phyloP scores from a whole-genome alignment of 2,329 filamentous ascomycete species.

The Falciphora oryzae region DNA sequence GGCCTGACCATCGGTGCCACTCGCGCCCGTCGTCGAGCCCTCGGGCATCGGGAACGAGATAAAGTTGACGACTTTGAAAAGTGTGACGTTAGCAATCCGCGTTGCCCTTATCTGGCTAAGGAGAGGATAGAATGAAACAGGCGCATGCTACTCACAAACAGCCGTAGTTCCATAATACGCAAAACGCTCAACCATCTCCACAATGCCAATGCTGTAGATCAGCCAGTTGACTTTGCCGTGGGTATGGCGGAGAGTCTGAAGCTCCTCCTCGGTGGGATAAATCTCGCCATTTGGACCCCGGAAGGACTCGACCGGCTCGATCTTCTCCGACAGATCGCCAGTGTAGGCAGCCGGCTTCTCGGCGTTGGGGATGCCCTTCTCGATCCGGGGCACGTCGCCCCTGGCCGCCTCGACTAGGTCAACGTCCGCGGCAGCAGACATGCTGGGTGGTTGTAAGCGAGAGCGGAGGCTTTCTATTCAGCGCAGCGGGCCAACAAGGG shows the following conservation, averaged over 20 bases:
- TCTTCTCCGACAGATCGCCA: neutral
- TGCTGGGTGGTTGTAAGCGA: neutral
- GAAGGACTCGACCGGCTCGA: conserved; percentile 2
- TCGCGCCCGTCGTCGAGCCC: conserved; percentile 49
- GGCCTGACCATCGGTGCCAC: conserved; percentile 27
- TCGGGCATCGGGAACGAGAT: conserved; percentile 50
- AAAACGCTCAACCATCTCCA: conserved; percentile 72
- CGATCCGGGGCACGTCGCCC: conserved; percentile 1
- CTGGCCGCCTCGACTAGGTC: conserved; percentile 9
- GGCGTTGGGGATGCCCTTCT: neutral
- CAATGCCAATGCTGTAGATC: conserved; percentile 64
- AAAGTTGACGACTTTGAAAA: conserved; percentile 39
- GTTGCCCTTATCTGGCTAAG: neutral
- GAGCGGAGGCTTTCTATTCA: neutral
- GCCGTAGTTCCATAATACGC: conserved; percentile 70
- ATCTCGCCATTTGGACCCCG: conserved; percentile 9
- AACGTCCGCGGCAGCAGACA: conserved; percentile 8
- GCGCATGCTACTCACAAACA: conserved; percentile 26
- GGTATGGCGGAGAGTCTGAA: conserved; percentile 55
- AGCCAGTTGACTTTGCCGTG: conserved; percentile 59
- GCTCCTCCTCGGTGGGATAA: conserved; percentile 54
- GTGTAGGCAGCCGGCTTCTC: neutral
- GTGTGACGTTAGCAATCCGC: neutral
- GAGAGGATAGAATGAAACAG: neutral
- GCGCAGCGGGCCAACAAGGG: neutral